Percentiles rank a stretch among this genome's conserved stretches.
Evolutionary conservation across 331 rosid genomes (phyloP).

Genomic region (Pyracantha coccinea): DNA sequence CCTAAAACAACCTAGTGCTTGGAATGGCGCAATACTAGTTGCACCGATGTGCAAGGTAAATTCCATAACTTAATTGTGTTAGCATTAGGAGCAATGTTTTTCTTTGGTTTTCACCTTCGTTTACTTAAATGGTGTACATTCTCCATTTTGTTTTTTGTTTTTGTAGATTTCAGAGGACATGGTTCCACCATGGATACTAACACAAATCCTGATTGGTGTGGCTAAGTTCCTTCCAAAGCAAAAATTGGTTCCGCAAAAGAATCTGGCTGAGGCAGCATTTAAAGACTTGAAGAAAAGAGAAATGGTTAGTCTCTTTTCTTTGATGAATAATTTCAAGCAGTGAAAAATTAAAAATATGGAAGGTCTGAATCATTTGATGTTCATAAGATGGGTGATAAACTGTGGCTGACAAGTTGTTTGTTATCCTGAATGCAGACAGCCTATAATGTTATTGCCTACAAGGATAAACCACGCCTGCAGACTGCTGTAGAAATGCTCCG

Average conservation of each 20-base stretch:
- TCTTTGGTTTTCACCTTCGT: slow-evolving; percentile 2
- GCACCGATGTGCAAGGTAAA: slow-evolving; percentile 98
- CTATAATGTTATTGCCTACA: slow-evolving; percentile 70
- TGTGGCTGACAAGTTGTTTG: slow-evolving; percentile 4
- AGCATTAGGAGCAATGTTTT: slow-evolving; percentile 10
- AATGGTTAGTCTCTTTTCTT: slow-evolving; percentile 32
- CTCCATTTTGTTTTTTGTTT: background rate
- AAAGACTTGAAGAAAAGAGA: slow-evolving; percentile 60
- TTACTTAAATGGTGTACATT: slow-evolving; percentile 3
- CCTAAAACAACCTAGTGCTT: slow-evolving; percentile 65
- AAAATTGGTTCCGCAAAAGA: slow-evolving; percentile 79
- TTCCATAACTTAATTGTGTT: slow-evolving; percentile 10
- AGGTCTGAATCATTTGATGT: background rate
- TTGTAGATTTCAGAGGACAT: slow-evolving; percentile 84
- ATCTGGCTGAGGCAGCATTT: slow-evolving; percentile 81
- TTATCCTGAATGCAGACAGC: slow-evolving; percentile 41
- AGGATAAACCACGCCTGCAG: slow-evolving; percentile 74
- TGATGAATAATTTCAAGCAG: background rate
- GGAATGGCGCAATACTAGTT: slow-evolving; percentile 90
- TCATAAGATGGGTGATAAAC: background rate
- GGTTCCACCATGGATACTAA: slow-evolving; percentile 67
- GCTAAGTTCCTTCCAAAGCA: slow-evolving; percentile 64
- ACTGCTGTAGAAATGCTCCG: slow-evolving; percentile 72
- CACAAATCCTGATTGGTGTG: slow-evolving; percentile 43
- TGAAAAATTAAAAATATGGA: background rate